phyloP scores from a whole-genome alignment of 148 eudicot species.

The Rhododendron simsii region DNA sequence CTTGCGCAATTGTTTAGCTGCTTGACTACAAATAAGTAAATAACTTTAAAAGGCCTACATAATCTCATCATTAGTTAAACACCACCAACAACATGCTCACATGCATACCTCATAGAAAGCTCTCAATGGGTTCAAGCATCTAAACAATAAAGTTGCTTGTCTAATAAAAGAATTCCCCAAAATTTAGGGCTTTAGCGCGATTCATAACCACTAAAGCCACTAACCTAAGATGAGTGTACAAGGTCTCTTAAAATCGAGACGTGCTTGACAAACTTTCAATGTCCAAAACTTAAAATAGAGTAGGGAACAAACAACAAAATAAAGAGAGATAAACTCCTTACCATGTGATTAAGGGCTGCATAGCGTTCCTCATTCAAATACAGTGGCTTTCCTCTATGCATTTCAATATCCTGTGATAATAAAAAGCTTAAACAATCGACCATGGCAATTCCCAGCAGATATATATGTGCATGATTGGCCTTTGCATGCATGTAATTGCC shows the following conservation, averaged over 20 bases:
- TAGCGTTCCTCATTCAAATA: constrained; percentile 87
- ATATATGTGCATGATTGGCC: neutral
- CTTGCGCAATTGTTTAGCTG: neutral
- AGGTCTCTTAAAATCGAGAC: neutral
- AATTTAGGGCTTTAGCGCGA: neutral
- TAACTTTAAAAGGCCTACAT: neutral
- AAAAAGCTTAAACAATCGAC: neutral
- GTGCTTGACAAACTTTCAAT: neutral
- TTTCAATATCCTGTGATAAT: constrained; percentile 64
- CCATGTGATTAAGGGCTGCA: constrained; percentile 88
- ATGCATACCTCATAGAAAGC: neutral
- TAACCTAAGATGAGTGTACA: neutral
- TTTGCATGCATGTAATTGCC: neutral
- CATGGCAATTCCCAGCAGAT: neutral
- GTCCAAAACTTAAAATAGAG: neutral
- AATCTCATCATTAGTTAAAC: neutral
- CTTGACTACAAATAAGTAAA: neutral
- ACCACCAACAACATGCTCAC: neutral
- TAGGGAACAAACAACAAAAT: neutral
- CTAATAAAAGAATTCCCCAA: neutral
- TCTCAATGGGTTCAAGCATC: neutral
- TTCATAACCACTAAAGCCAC: neutral
- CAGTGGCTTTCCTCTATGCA: constrained; percentile 86
- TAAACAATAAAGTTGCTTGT: neutral
- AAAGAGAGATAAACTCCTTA: constrained; percentile 20